Evolutionary conservation across 2,329 filamentous ascomycete species (phyloP).

Genomic region (Trichoderma lentiforme): DNA sequence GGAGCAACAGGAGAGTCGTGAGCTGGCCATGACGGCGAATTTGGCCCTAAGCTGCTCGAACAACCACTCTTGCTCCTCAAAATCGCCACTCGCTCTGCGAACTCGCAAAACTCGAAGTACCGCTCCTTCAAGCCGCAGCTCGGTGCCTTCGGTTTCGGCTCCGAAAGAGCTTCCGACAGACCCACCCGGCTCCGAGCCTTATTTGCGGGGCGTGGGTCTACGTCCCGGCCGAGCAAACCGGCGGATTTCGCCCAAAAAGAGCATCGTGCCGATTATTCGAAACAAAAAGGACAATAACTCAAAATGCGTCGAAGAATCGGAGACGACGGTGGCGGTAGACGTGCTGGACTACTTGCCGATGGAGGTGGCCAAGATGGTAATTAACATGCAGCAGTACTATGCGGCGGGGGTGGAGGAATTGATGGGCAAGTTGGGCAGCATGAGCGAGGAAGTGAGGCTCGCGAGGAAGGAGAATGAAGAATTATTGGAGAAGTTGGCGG

Average conservation of each 20-base stretch:
- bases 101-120: background rate
- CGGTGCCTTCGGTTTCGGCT: background rate
- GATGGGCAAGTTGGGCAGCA: conserved; percentile 11
- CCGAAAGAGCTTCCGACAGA: background rate
- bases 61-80: background rate
- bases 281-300: background rate
- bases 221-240: background rate
- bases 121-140: background rate
- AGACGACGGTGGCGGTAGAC: background rate
- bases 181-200: background rate
- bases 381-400: conserved; percentile 27
- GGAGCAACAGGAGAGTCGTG: background rate
- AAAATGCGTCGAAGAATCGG: background rate
- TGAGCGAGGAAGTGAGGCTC: conserved; percentile 13
- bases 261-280: background rate
- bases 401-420: conserved; percentile 21
- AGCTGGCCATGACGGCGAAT: background rate
- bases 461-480: background rate
- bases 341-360: conserved; percentile 12
- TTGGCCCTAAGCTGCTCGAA: background rate
- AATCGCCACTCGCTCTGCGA: background rate
- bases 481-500: background rate
- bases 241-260: background rate
- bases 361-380: conserved; percentile 17
- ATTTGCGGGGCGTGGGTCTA: background rate